Evolutionary conservation across 2,329 filamentous ascomycete species (phyloP).

Genomic region (Aspergillus tubingensis): DNA sequence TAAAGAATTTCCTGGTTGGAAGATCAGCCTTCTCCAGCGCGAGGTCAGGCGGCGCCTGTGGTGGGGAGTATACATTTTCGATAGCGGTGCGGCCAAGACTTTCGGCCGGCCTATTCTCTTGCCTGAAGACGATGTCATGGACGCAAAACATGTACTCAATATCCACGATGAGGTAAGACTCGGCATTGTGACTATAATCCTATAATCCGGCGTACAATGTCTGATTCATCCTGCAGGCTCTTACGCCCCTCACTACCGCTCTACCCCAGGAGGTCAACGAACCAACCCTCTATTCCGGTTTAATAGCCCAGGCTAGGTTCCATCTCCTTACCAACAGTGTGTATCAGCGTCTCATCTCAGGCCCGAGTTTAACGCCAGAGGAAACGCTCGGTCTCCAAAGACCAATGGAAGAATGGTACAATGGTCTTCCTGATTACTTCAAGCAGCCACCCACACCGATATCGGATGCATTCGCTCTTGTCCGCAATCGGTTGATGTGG

Average conservation of each 20-base stretch:
- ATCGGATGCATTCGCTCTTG: slow-evolving; percentile 40
- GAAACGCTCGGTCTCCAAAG: slow-evolving; percentile 45
- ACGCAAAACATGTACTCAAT: slow-evolving; percentile 48
- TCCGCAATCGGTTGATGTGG: slow-evolving; percentile 45
- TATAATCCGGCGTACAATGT: neutral
- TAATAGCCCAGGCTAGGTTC: slow-evolving; percentile 46
- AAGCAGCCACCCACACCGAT: slow-evolving; percentile 38
- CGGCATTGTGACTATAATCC: neutral
- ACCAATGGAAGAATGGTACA: slow-evolving; percentile 47
- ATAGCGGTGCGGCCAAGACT: slow-evolving; percentile 53
- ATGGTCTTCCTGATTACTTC: slow-evolving; percentile 44
- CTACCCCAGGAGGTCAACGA: slow-evolving; percentile 40
- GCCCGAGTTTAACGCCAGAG: slow-evolving; percentile 43
- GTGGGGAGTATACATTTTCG: slow-evolving; percentile 50
- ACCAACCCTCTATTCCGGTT: slow-evolving; percentile 47
- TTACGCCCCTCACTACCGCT: slow-evolving; percentile 40
- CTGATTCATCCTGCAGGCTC: slow-evolving; percentile 24
- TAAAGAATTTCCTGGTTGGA: slow-evolving; percentile 52
- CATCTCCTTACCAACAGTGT: slow-evolving; percentile 48
- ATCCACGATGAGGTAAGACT: slow-evolving; percentile 43
- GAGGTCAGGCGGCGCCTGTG: slow-evolving; percentile 46
- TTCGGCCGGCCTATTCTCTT: slow-evolving; percentile 52
- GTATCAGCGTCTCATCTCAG: slow-evolving; percentile 49
- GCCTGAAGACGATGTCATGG: slow-evolving; percentile 48
- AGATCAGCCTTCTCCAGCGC: slow-evolving; percentile 46